Percentiles rank a stretch among this genome's conserved stretches.
phyloP scores from a whole-genome alignment of 2,329 filamentous ascomycete genomes.

The Aspergillus tamarii region DNA sequence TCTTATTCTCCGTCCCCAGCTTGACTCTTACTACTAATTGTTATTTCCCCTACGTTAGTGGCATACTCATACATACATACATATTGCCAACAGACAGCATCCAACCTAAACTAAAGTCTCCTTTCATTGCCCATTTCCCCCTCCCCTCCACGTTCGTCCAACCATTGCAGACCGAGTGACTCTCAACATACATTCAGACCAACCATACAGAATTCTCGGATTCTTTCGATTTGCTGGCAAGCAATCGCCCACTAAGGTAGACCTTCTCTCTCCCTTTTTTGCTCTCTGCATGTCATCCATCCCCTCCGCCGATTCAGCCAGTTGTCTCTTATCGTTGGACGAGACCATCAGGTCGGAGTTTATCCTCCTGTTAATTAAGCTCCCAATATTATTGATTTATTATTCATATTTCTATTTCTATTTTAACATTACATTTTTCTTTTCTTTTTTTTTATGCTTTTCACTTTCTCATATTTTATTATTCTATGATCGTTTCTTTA shows the following conservation, averaged over 20 bases:
- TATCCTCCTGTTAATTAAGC: slow-evolving; percentile 10
- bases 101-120: slow-evolving; percentile 1
- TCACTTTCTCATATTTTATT: neutral
- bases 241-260: slow-evolving; percentile 10
- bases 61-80: neutral
- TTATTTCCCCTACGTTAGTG: slow-evolving; percentile 6
- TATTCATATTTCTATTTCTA: slow-evolving; percentile 7
- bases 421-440: neutral
- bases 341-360: slow-evolving; percentile 17
- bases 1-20: slow-evolving; percentile 8
- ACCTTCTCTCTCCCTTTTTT: slow-evolving; percentile 6
- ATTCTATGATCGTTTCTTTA: slow-evolving; percentile 3
- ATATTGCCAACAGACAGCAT: neutral
- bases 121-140: neutral
- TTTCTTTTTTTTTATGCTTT: slow-evolving; percentile 4
- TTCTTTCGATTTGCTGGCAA: slow-evolving; percentile 19
- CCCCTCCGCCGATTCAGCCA: slow-evolving; percentile 18
- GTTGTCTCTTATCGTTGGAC: slow-evolving; percentile 17
- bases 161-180: neutral
- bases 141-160: slow-evolving; percentile 2
- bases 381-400: slow-evolving; percentile 3
- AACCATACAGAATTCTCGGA: neutral
- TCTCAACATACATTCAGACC: neutral
- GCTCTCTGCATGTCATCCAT: slow-evolving; percentile 24
- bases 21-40: slow-evolving; percentile 3